These are phyloP conservation scores for Colletotrichum sp. DNA, from an alignment of 2,329 filamentous ascomycete species.

Conservation along the genomic window DNA sequence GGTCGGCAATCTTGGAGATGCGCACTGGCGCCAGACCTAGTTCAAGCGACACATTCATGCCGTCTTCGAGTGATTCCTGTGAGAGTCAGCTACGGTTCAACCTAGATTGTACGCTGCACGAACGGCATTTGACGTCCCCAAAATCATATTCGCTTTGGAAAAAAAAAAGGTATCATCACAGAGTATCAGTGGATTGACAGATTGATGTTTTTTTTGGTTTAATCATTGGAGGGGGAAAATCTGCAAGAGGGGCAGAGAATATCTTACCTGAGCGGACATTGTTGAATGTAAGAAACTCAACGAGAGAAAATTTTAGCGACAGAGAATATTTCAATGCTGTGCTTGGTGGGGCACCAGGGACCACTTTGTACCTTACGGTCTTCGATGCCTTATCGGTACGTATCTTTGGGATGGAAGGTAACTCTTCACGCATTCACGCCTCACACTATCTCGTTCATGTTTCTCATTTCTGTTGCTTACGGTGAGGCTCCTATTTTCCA, in stretches of 20 bases:
- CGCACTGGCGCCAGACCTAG: conserved; percentile 58
- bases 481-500: neutral
- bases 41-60: conserved; percentile 28
- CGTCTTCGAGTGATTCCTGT: neutral
- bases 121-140: neutral
- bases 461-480: neutral
- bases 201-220: conserved; percentile 43
- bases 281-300: neutral
- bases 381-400: neutral
- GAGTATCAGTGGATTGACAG: conserved; percentile 65
- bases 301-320: neutral
- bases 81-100: neutral
- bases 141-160: conserved; percentile 36
- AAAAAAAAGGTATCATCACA: conserved; percentile 40
- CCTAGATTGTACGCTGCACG: neutral
- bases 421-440: neutral
- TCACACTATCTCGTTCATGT: neutral
- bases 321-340: neutral
- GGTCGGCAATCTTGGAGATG: conserved; percentile 79
- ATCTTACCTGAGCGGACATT: conserved; percentile 19
- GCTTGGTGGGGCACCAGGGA: neutral
- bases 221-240: conserved; percentile 46
- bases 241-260: neutral
- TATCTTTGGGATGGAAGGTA: neutral
- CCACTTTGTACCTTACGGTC: neutral